These are phyloP conservation scores for Aspergillus pseudoviridinutans DNA, from an alignment of 2,329 filamentous ascomycete genomes.

Conservation along the genomic window DNA sequence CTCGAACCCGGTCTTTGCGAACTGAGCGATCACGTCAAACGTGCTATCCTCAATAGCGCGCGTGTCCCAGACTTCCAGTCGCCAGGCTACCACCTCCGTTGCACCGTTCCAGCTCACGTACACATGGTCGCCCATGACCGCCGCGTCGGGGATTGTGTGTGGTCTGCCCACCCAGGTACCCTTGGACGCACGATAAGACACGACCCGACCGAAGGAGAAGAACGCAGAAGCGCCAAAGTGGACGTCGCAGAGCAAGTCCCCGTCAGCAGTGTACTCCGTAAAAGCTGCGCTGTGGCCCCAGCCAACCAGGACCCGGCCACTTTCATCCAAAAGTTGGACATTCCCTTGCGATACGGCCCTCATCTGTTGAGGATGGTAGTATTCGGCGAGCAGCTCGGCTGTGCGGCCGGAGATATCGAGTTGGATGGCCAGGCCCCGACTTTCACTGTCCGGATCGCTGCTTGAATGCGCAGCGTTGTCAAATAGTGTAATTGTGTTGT, in stretches of 20 bases:
- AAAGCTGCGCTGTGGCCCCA: conserved; percentile 50
- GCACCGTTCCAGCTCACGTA: conserved; percentile 48
- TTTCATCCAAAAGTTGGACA: conserved; percentile 37
- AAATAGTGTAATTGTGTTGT: conserved; percentile 33
- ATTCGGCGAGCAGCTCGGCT: conserved; percentile 37
- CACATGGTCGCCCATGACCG: conserved; percentile 25
- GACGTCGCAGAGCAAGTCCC: conserved; percentile 50
- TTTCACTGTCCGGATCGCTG: conserved; percentile 23
- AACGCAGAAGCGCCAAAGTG: conserved; percentile 42
- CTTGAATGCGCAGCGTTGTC: conserved; percentile 32
- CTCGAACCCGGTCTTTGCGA: conserved; percentile 29
- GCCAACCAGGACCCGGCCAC: conserved; percentile 46
- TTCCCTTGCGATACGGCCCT: conserved; percentile 40
- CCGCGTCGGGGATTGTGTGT: conserved; percentile 26
- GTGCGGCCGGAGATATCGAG: conserved; percentile 39
- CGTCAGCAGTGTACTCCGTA: conserved; percentile 49
- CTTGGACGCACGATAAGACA: conserved; percentile 55
- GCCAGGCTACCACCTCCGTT: conserved; percentile 35
- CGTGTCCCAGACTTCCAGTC: conserved; percentile 20
- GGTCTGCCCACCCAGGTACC: conserved; percentile 52
- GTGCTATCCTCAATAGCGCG: conserved; percentile 6
- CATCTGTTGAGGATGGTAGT: conserved; percentile 36
- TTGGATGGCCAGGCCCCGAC: conserved; percentile 43
- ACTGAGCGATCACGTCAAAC: conserved; percentile 14
- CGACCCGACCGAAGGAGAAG: conserved; percentile 35